Evolutionary conservation across 441 rosid species (phyloP).

Genomic region (Daphne laureola): DNA sequence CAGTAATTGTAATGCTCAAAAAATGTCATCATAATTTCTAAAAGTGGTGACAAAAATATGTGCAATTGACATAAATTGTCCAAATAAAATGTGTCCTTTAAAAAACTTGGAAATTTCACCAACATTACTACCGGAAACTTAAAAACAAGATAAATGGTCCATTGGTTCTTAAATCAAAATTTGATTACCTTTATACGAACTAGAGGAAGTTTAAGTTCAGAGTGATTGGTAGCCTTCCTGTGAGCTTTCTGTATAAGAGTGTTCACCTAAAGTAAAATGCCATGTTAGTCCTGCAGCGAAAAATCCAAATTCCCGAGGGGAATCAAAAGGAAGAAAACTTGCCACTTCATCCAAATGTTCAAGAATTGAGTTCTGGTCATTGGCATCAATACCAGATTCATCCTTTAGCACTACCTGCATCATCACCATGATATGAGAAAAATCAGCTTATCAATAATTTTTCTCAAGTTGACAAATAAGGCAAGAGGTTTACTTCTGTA

Average conservation of each 20-base stretch:
- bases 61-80: too few species aligned
- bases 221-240: conserved; percentile 42
- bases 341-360: conserved; percentile 95
- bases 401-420: conserved; percentile 84
- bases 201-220: conserved; percentile 82
- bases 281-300: conserved; percentile 12
- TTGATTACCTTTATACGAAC: conserved; percentile 77
- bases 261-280: conserved; percentile 42
- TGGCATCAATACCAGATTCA: conserved; percentile 75
- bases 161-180: not conserved
- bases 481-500: conserved; percentile 50
- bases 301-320: conserved; percentile 6
- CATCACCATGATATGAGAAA: conserved; percentile 8
- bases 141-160: not conserved
- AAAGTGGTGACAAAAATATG: too few species aligned
- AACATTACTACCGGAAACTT: too few species aligned
- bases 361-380: conserved; percentile 91
- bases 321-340: conserved; percentile 18
- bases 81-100: too few species aligned
- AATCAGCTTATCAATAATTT: conserved; percentile 17
- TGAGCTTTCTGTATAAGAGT: conserved; percentile 73
- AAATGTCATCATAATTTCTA: too few species aligned
- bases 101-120: too few species aligned
- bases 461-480: conserved; percentile 7
- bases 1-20: too few species aligned